A percentile compares a stretch with the other conserved stretches of the same genome.
phyloP scores from a whole-genome alignment of 179 eudicot species.

The Patellifolia procumbens region DNA sequence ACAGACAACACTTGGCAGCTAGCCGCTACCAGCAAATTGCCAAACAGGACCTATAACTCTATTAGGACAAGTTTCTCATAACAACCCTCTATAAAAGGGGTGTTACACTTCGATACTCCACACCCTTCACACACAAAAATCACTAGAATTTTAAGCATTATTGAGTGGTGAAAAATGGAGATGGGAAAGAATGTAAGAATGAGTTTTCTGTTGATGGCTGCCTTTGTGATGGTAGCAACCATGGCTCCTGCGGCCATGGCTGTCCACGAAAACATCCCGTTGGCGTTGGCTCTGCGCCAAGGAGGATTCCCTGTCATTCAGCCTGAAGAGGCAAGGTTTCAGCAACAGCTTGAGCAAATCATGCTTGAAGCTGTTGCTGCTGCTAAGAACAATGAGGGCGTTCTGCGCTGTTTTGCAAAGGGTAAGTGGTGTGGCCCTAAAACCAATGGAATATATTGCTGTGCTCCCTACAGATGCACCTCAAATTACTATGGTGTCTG shows the following conservation, averaged over 20 bases:
- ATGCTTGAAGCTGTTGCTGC: slow-evolving; percentile 4
- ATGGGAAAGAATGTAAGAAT: neutral
- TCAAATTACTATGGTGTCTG: neutral
- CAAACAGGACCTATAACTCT: too few relatives aligned
- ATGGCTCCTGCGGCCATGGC: neutral
- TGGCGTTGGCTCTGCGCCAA: neutral
- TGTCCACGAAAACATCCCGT: neutral
- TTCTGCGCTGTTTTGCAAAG: neutral
- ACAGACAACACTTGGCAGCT: too few relatives aligned
- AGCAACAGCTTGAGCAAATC: neutral
- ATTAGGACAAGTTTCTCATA: neutral
- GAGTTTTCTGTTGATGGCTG: neutral
- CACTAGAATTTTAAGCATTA: neutral
- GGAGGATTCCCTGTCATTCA: neutral
- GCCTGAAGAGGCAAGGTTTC: neutral
- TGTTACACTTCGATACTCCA: neutral
- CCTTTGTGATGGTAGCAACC: neutral
- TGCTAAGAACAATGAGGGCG: neutral
- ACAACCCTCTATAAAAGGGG: neutral
- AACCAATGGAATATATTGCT: neutral
- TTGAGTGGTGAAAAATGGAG: neutral
- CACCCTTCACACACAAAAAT: neutral
- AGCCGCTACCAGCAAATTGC: too few relatives aligned
- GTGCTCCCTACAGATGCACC: neutral
- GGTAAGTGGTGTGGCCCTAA: neutral